Conservation (phyloP, 495 filamentous ascomycete species). For the Xylaria sp. region DNA sequence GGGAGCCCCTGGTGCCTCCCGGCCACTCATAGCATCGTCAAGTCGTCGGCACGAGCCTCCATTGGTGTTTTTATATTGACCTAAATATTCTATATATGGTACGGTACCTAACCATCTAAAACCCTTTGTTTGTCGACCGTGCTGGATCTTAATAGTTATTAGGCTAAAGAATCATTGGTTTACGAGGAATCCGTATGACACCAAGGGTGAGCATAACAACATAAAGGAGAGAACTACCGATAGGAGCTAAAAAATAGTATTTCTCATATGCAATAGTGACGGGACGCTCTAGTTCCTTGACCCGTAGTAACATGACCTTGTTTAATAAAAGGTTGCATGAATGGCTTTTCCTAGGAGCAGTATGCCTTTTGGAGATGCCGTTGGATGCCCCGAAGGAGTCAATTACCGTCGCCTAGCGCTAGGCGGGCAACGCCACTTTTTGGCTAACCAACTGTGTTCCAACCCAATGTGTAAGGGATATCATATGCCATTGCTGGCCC, state of each 20-base stretch:
- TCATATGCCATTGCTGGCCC: not conserved
- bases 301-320: not conserved
- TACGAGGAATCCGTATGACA: not conserved
- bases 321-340: not conserved
- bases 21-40: not conserved
- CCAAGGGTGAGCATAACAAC: not conserved
- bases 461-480: not conserved
- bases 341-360: not conserved
- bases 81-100: not conserved
- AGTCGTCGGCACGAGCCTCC: not conserved
- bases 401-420: not conserved
- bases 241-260: not conserved
- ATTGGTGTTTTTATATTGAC: conserved; percentile 12
- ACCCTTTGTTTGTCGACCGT: not conserved
- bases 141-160: not conserved
- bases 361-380: not conserved
- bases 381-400: not conserved
- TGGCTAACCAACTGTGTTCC: not conserved
- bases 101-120: not conserved
- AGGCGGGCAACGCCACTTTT: not conserved
- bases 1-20: not conserved
- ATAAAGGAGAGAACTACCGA: conserved; percentile 4
- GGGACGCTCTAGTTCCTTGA: not conserved
- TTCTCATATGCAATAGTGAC: not conserved
- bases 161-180: not conserved